Base-by-base conservation (phyloP, 1,284 basidiomycete genomes). In the Mrakiaceae sp. region DNA sequence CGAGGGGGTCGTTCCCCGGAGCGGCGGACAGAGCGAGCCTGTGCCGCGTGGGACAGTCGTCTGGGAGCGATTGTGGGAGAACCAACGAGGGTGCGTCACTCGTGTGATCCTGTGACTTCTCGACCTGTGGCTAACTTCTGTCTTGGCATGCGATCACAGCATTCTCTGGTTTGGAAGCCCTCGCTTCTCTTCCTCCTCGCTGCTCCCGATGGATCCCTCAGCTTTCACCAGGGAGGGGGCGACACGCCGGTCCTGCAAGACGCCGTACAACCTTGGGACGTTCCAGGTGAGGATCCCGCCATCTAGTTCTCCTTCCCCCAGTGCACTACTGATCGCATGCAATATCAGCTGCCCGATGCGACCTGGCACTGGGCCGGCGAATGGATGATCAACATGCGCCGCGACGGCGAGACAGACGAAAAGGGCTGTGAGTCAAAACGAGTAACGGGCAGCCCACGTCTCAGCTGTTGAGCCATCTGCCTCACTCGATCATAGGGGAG, bases 381-480 rank as follows among this genome's bases (percentile, higher is more conserved):
- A 0, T 78, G 77, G 77, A 73, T 77, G 71, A 70, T 75, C 60
- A 76, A 76, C 66, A 78, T 78, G 76, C 71, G 73, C 1, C 64
- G 67, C 9, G 73, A 74, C 16, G 70, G 70, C 2, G 58, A 64
- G 51, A 75, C 75, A 12, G 77, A 78, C 63, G 76, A 78, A 64
- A 70, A 70, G 27, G 77, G 77, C 12, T 78, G 75, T 76, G 67
- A 72, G 67, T 78, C 7, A 42, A 27, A 27, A 27, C 27, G 27
- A 27, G 27, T 27, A 27, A 27, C 27, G 27, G 27, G 27, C 27
- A 27, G 2, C 27, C 43, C 52, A 11, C 3, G 5, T 47, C 3
- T 48, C 39, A 39, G 5, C 11, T 27, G n/a, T 4, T 43, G 3
- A 40, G 39, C 3, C 46, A 39, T 48, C 16, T 12, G 1, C n/a